A percentile compares a stretch with the other conserved stretches of the same genome.
Evolutionary conservation across 2,329 filamentous ascomycete species (phyloP).

Genomic region (Monilinia aucupariae): DNA sequence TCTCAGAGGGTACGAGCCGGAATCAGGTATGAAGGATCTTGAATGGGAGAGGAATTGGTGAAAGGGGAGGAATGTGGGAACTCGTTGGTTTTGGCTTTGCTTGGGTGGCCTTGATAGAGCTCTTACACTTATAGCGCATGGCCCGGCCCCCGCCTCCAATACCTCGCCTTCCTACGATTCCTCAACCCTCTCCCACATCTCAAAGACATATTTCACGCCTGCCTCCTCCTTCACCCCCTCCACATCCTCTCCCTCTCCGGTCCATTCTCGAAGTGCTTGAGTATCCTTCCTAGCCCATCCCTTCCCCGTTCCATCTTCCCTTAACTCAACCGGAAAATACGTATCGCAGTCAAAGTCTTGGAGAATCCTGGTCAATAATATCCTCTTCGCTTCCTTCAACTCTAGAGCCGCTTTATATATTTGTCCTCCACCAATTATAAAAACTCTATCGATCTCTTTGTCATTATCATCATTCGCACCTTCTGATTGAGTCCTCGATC

Average conservation of each 20-base stretch:
- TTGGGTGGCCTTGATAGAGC: no score
- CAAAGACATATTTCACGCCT: conserved; percentile 62
- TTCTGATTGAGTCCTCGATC: not conserved
- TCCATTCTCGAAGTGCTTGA: conserved; percentile 54
- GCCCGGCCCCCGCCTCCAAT: no score
- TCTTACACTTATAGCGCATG: not conserved
- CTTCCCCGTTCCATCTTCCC: conserved; percentile 31
- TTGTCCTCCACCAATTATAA: conserved; percentile 85
- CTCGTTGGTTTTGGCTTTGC: not conserved
- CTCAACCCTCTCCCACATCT: conserved; percentile 60
- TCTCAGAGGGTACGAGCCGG: not conserved
- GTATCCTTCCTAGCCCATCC: conserved; percentile 52
- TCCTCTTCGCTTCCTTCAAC: conserved; percentile 50
- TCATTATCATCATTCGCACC: not conserved
- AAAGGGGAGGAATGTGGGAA: no score
- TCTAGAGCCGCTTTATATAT: conserved; percentile 71
- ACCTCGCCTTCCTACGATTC: not conserved
- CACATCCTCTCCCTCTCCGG: conserved; percentile 54
- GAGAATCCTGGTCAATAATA: conserved; percentile 65
- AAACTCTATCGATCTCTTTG: conserved; percentile 37
- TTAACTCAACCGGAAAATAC: conserved; percentile 59
- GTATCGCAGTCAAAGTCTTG: conserved; percentile 72
- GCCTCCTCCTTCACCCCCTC: conserved; percentile 56
- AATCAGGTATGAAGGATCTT: not conserved
- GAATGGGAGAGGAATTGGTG: not conserved